These are phyloP conservation scores for Aspergillus bertholletiae DNA, from an alignment of 495 filamentous ascomycete genomes.

Conservation along the genomic window DNA sequence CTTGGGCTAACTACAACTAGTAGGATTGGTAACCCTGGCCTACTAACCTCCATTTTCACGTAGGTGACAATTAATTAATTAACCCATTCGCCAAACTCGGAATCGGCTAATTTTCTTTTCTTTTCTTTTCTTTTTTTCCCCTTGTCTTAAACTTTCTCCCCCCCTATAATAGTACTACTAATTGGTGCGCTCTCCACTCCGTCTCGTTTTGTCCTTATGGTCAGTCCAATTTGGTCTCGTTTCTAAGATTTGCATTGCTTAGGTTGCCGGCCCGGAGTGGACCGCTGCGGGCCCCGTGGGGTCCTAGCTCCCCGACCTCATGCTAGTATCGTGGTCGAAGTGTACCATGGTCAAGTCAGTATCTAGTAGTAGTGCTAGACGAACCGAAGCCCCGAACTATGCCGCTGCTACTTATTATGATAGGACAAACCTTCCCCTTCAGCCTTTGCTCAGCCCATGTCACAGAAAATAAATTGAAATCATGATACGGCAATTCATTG, in stretches of 20 bases:
- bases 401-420: not conserved
- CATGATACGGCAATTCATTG: conserved; percentile 13
- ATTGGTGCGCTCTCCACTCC: not conserved
- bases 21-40: no score
- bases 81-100: not conserved
- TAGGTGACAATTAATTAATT: no score
- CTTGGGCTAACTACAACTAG: not conserved
- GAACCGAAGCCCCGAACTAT: conserved; percentile 7
- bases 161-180: not conserved
- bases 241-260: conserved; percentile 21
- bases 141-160: not conserved
- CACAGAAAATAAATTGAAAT: conserved; percentile 23
- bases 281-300: conserved; percentile 25
- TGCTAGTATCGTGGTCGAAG: conserved; percentile 4
- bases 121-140: no score
- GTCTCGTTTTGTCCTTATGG: not conserved
- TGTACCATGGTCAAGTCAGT: not conserved
- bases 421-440: not conserved
- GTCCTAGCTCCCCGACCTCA: conserved; percentile 21
- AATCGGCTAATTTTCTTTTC: not conserved
- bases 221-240: not conserved
- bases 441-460: conserved; percentile 5
- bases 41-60: no score
- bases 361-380: not conserved
- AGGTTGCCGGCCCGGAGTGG: conserved; percentile 28